These are phyloP conservation scores for Cladosporium phlei DNA, from an alignment of 2,329 filamentous ascomycete genomes.

Conservation along the genomic window DNA sequence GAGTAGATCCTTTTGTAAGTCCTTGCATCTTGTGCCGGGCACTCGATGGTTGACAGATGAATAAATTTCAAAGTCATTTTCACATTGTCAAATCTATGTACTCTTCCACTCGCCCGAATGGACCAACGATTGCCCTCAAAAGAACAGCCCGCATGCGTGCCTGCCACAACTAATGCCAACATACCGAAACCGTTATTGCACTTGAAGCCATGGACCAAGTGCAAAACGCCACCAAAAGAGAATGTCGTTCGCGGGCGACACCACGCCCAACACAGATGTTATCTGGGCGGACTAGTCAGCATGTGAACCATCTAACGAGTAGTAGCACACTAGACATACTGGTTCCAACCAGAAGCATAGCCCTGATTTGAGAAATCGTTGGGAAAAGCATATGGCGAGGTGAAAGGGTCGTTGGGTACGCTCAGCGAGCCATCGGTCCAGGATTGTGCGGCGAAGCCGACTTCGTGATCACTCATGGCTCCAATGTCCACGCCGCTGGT, in stretches of 20 bases:
- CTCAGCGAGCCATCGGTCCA: constrained; percentile 32
- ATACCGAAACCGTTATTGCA: not conserved
- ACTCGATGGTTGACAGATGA: no score
- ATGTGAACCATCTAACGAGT: not conserved
- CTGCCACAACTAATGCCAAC: not conserved
- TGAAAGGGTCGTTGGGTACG: constrained; percentile 28
- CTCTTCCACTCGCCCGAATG: not conserved
- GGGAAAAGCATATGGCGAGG: constrained; percentile 25
- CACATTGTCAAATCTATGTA: constrained; percentile 7
- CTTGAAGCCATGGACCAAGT: not conserved
- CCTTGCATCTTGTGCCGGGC: no score
- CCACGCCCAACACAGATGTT: constrained; percentile 10
- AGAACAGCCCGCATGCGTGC: not conserved
- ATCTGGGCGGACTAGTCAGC: not conserved
- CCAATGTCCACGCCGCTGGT: constrained; percentile 18
- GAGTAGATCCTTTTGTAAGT: no score
- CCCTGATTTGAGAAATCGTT: constrained; percentile 26
- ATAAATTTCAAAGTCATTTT: not conserved
- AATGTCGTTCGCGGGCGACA: constrained; percentile 11
- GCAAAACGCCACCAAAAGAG: not conserved
- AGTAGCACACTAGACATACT: constrained; percentile 18
- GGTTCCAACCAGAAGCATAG: constrained; percentile 23
- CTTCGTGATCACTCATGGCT: constrained; percentile 17
- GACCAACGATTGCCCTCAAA: not conserved
- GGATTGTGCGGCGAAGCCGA: constrained; percentile 26